Evolutionary conservation across 202 grass and related monocot genomes (phyloP).

Genomic region (Hordeum pubiflorum): DNA sequence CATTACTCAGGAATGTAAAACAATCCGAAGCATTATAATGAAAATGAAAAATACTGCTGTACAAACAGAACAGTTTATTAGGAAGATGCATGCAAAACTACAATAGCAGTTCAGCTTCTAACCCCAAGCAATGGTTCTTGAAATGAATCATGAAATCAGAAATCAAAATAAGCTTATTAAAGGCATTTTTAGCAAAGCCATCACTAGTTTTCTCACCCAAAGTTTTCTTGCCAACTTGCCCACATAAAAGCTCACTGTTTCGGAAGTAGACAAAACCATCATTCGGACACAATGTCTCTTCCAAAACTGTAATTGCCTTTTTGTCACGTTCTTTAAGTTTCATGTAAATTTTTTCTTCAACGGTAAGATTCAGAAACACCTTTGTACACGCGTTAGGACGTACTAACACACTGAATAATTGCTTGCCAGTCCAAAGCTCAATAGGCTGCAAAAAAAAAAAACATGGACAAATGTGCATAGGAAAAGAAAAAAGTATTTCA

Average conservation of each 20-base stretch:
- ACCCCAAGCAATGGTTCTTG: background rate
- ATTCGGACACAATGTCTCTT: constrained; percentile 62
- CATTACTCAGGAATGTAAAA: background rate
- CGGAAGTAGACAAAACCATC: constrained; percentile 89
- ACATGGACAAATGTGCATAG: constrained; percentile 4
- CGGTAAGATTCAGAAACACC: constrained; percentile 89
- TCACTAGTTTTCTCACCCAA: constrained; percentile 54
- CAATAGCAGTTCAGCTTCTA: background rate
- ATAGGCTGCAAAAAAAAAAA: constrained; percentile 62
- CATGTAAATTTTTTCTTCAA: constrained; percentile 77
- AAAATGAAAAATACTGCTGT: background rate
- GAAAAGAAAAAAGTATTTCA: background rate
- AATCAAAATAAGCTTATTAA: background rate
- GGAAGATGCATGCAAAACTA: background rate
- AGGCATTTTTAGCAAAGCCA: constrained; percentile 6
- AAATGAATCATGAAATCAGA: background rate
- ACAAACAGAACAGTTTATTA: background rate
- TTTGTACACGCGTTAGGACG: constrained; percentile 71
- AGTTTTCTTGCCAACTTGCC: constrained; percentile 83
- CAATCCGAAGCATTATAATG: background rate
- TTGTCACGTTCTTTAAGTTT: background rate
- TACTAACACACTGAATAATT: constrained; percentile 86
- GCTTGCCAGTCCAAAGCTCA: constrained; percentile 97
- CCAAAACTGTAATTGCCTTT: background rate
- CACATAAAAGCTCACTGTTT: constrained; percentile 88